Evolutionary conservation across 2,329 filamentous ascomycete genomes (phyloP), one percentile per base, ranked within the genome.

Genomic region (Ophiobolus disseminans): DNA sequence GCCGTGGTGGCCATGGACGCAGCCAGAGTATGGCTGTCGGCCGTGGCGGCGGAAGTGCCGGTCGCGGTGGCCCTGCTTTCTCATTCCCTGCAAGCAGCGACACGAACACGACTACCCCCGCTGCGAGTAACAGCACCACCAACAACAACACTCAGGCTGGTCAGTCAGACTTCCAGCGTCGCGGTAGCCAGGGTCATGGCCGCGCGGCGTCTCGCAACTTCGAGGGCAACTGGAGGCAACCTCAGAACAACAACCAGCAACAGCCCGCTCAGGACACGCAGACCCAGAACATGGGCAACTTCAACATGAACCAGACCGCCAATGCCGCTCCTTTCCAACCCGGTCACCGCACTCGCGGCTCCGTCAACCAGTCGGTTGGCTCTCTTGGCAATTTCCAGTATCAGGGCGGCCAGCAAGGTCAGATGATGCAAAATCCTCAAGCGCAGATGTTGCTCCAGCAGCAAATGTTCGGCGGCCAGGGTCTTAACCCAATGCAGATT

Each of bases 181-280:
- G 90, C 62, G 86, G 88, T 62, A 89, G 88, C 63, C 82, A 85
- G 58, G 88, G 90, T 47, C 94, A 99, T 72, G 87, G 84, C 56
- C 86, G 94, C 54, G 88, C 87, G 23, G 85, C 85, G 9, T 99
- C 94, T 19, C 86, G 94, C 56, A 99, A 97, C 76, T 97, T 97
- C 68, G 94, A 99, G 62, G 87, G 92, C 65, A 99, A 99, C 76
- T 99, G 94, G 94, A 89, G 94, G 65, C 95, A 91, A 67, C 92
- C 89, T 62, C 83, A 83, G 61, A 76, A 74, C 41, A 78, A 78
- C 50, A 59, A 51, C 40, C 60, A 62, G 62, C 82, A 81, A 65
- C 67, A 70, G 59, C 80, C 82, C 58, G 81, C 67, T 28, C 72
- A 73, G 49, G 75, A 79, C 40, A 73, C 69, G 53, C 76, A 78